A percentile compares a stretch with the other conserved stretches of the same genome.
Conservation (phyloP, 495 filamentous ascomycete species). For the Podospora appendiculata region DNA sequence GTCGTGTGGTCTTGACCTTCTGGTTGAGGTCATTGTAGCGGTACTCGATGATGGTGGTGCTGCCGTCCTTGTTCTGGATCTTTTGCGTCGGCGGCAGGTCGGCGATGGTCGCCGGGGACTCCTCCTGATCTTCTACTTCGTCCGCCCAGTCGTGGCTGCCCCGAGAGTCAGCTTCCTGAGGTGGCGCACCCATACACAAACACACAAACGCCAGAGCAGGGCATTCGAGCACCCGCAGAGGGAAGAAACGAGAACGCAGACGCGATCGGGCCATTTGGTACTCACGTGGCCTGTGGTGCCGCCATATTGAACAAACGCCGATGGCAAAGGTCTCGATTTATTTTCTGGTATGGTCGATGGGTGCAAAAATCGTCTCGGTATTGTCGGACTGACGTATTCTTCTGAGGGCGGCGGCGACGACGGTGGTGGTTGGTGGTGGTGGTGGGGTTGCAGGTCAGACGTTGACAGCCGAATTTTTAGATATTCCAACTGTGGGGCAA, state of each 20-base stretch:
- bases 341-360: neutral
- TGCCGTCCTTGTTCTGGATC: slow-evolving; percentile 93
- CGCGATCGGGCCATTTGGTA: neutral
- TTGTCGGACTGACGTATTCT: neutral
- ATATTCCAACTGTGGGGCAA: slow-evolving; percentile 31
- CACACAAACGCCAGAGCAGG: neutral
- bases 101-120: slow-evolving; percentile 61
- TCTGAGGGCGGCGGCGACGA: neutral
- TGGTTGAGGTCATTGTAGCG: slow-evolving; percentile 86
- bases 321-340: too few species aligned
- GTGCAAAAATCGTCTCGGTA: neutral
- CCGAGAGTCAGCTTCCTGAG: neutral
- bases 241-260: too few species aligned
- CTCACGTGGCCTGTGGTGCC: neutral
- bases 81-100: slow-evolving; percentile 79
- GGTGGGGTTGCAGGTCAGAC: slow-evolving; percentile 19
- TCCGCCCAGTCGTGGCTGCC: slow-evolving; percentile 78
- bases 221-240: too few species aligned
- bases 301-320: neutral
- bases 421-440: slow-evolving; percentile 6
- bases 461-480: slow-evolving; percentile 19
- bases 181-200: neutral
- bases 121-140: slow-evolving; percentile 76
- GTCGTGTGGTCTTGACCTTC: slow-evolving; percentile 91
- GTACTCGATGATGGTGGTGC: slow-evolving; percentile 89